Base-by-base conservation (phyloP, 2,329 filamentous ascomycete genomes). In the Ophiostoma piceae region DNA sequence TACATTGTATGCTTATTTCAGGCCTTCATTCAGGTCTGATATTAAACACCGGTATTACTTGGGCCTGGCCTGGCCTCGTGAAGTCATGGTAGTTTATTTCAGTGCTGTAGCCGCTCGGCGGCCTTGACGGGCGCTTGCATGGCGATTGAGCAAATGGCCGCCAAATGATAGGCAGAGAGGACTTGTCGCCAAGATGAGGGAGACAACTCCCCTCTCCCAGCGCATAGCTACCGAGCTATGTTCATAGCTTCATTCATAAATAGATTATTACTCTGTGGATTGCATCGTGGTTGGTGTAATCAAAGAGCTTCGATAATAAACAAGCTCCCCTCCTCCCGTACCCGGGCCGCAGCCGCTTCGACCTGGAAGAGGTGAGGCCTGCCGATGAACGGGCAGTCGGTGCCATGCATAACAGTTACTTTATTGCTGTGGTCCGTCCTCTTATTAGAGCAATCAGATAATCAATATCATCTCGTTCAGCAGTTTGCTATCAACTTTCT, bases 281-380 rank as follows among this genome's bases (percentile, higher is more conserved):
- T 35, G 8, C 35, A 35, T 35, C 35, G 35, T 35, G 35, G 35
- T 35, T 35, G 35, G 35, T 35, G 35, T 35, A 35, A 35, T 35
- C 35, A 41, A 41, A 14, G 9, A 57, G n/a, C n/a, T 4, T 26
- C 9, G n/a, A 57, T 57, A 14, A 29, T 29, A 32, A 62, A 32
- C 22, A 62, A 62, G 26, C 26, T 62, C 26, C 26, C 26, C 26
- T 29, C 26, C 26, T 29, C 57, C 22, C 11, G 26, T 11, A 16
- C n/a, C 51, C 22, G 26, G 54, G 57, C 12, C 57, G 57, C 57
- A 35, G 57, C 57, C 57, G 57, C 57, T 62, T 7, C 26, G 57
- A 32, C 57, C 57, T 62, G 26, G 12, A 26, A 32, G 57, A 19
- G 9, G 8, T 26, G 51, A 29, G 22, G 51, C 51, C 22, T 57